A percentile compares a stretch with the other conserved stretches of the same genome.
Conservation (phyloP, 345 rosid species). For the Firmiana major region DNA sequence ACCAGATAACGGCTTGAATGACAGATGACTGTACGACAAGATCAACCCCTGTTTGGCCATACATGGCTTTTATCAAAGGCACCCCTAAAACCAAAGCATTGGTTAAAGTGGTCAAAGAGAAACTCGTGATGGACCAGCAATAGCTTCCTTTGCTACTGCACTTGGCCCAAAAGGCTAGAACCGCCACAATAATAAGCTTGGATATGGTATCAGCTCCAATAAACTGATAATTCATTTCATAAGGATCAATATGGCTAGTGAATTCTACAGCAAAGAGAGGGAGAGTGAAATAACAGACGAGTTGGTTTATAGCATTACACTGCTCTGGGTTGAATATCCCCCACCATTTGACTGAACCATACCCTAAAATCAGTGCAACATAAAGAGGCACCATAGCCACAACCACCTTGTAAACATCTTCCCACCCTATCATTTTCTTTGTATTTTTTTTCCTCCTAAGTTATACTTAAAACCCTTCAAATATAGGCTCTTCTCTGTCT, state of each 20-base stretch:
- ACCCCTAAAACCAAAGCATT: slow-evolving; percentile 74
- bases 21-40: slow-evolving; percentile 73
- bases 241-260: slow-evolving; percentile 67
- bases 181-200: slow-evolving; percentile 49
- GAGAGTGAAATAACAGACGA: slow-evolving; percentile 77
- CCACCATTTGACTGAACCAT: slow-evolving; percentile 95
- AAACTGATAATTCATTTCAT: slow-evolving; percentile 63
- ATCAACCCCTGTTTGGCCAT: slow-evolving; percentile 63
- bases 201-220: slow-evolving; percentile 66
- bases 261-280: slow-evolving; percentile 78
- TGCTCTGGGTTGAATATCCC: slow-evolving; percentile 62
- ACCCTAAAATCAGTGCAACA: slow-evolving; percentile 68
- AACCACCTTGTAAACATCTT: slow-evolving; percentile 69
- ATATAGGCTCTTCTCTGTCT: neutral
- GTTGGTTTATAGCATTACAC: slow-evolving; percentile 69
- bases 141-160: slow-evolving; percentile 62
- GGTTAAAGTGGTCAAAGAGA: slow-evolving; percentile 61
- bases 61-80: slow-evolving; percentile 69
- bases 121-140: slow-evolving; percentile 79
- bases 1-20: slow-evolving; percentile 70
- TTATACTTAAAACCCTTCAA: neutral
- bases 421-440: slow-evolving; percentile 67
- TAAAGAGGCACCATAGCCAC: slow-evolving; percentile 82
- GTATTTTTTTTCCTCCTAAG: neutral
- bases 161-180: slow-evolving; percentile 61